phyloP scores from a whole-genome alignment of 768 basidiomycete genomes.

The Podaxis sp. region DNA sequence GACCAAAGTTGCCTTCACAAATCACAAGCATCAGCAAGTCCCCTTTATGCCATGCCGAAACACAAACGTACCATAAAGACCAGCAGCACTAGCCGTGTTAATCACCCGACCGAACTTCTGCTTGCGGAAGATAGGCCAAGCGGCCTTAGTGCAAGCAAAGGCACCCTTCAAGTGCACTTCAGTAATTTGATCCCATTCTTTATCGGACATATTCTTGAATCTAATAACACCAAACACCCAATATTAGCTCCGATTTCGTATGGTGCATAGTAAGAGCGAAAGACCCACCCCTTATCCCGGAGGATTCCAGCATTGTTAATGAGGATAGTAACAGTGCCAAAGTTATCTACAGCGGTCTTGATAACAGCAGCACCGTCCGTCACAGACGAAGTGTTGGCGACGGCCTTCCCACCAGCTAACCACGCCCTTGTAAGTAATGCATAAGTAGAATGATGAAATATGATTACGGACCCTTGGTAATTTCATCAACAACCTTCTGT shows the following conservation, averaged over 20 bases:
- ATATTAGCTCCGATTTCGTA: background rate
- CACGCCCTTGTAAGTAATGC: background rate
- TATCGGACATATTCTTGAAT: slow-evolving; percentile 97
- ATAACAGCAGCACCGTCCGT: slow-evolving; percentile 87
- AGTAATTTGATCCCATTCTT: slow-evolving; percentile 87
- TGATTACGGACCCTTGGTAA: slow-evolving; percentile 61
- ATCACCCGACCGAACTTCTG: slow-evolving; percentile 94
- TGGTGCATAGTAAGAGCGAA: background rate
- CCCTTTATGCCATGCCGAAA: background rate
- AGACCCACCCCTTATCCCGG: slow-evolving; percentile 69
- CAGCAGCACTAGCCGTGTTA: slow-evolving; percentile 94
- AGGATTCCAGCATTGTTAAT: slow-evolving; percentile 97
- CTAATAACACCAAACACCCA: slow-evolving; percentile 33
- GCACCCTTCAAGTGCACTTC: slow-evolving; percentile 94
- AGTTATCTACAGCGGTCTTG: slow-evolving; percentile 80
- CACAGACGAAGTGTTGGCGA: slow-evolving; percentile 83
- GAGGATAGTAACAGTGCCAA: slow-evolving; percentile 82
- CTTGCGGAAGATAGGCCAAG: slow-evolving; percentile 93
- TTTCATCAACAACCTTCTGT: slow-evolving; percentile 90
- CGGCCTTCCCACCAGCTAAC: slow-evolving; percentile 85
- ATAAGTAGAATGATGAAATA: background rate
- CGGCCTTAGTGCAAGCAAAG: slow-evolving; percentile 90
- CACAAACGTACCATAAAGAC: slow-evolving; percentile 71
- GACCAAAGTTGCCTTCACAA: slow-evolving; percentile 83
- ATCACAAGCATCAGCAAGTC: too few relatives aligned